Conservation (phyloP, 768 basidiomycete genomes). For the Termitomyces sp. region DNA sequence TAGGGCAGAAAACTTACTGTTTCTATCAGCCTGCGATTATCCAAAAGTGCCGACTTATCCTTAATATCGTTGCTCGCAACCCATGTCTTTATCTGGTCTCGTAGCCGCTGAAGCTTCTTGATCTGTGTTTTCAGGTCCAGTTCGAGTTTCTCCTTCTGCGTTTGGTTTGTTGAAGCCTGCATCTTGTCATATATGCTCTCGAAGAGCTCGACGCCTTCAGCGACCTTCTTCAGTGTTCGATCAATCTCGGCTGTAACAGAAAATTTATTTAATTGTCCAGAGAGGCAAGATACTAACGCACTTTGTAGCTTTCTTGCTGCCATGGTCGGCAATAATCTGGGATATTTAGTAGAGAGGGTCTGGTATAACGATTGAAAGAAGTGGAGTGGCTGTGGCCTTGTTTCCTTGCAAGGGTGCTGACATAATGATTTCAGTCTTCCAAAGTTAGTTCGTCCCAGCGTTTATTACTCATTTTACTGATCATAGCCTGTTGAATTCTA, state of each 20-base stretch:
- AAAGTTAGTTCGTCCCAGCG: too few relatives aligned
- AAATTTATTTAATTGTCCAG: not conserved
- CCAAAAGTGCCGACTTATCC: constrained; percentile 89
- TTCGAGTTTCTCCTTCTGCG: constrained; percentile 49
- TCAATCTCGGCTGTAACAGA: constrained; percentile 85
- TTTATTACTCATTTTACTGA: too few relatives aligned
- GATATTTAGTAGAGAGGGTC: constrained; percentile 8
- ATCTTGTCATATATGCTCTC: constrained; percentile 98
- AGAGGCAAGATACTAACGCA: constrained; percentile 21
- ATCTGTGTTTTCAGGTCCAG: constrained; percentile 76
- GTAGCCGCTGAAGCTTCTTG: constrained; percentile 96
- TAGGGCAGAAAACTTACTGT: constrained; percentile 56
- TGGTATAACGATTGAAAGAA: constrained; percentile 1
- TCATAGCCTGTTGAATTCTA: too few relatives aligned
- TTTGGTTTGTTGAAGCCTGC: constrained; percentile 88
- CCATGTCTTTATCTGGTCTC: constrained; percentile 99
- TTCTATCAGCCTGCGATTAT: constrained; percentile 94
- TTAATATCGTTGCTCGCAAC: constrained; percentile 97
- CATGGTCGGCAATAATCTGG: constrained; percentile 43
- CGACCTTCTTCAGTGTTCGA: constrained; percentile 95
- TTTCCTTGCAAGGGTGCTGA: constrained; percentile 20
- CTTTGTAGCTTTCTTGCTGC: constrained; percentile 90
- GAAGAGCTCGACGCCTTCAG: constrained; percentile 92
- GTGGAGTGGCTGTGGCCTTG: constrained; percentile 16
- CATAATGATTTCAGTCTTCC: constrained; percentile 14